Conservation (phyloP, 352 stramenopile species). For the Peronosclerospora sorghi region DNA sequence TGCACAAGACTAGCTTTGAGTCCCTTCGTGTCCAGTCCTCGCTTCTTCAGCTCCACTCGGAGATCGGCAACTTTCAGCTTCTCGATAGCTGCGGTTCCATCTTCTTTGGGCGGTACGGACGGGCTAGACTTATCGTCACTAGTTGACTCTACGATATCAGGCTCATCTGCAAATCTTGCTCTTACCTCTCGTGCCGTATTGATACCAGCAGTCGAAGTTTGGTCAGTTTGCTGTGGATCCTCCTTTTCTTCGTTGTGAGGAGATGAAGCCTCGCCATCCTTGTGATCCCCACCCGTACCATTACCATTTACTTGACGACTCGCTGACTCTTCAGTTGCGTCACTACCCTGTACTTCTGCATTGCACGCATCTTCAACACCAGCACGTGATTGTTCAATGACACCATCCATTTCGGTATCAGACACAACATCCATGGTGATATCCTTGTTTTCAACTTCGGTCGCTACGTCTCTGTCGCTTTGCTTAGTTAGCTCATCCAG, state of each 20-base stretch:
- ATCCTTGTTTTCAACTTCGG: conserved; percentile 13
- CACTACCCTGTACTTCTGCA: background rate
- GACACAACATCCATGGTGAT: conserved; percentile 7
- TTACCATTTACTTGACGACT: background rate
- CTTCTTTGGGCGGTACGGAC: conserved; percentile 1
- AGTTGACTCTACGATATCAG: background rate
- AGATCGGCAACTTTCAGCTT: conserved; percentile 60
- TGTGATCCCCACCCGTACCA: background rate
- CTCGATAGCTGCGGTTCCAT: conserved; percentile 17
- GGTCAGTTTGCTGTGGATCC: conserved; percentile 2
- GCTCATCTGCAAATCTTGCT: background rate
- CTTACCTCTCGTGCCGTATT: conserved; percentile 3
- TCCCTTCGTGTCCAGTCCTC: conserved; percentile 58
- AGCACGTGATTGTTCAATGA: background rate
- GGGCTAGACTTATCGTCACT: conserved; percentile 1
- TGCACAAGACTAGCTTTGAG: conserved; percentile 54
- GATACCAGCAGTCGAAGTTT: background rate
- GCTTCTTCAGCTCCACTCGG: conserved; percentile 51
- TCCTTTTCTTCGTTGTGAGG: conserved; percentile 3
- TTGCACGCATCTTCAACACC: conserved; percentile 1
- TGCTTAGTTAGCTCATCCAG: background rate
- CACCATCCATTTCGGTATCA: conserved; percentile 1
- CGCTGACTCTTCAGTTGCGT: conserved; percentile 1
- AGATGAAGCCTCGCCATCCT: conserved; percentile 4
- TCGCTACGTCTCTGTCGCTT: background rate